Conservation (phyloP, 306 rosid species). For the Castanea sativa region DNA sequence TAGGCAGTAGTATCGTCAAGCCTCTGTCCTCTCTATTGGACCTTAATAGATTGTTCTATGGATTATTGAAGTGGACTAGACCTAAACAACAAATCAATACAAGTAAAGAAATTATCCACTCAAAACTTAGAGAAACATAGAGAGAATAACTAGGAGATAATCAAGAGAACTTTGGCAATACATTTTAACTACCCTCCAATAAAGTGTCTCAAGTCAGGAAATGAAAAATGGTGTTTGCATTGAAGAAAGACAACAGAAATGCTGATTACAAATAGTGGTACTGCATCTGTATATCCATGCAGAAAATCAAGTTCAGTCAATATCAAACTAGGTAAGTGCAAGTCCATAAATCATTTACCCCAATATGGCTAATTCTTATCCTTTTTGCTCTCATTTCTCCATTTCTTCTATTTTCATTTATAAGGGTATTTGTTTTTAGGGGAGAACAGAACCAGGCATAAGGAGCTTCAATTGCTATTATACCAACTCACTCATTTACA, state of each 20-base stretch:
- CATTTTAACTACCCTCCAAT: no score
- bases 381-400: neutral
- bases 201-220: no score
- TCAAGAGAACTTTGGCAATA: neutral
- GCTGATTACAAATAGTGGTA: neutral
- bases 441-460: no score
- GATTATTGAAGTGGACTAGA: neutral
- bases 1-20: neutral
- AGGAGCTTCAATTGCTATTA: no score
- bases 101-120: neutral
- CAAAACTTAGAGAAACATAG: neutral
- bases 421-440: neutral
- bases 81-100: neutral
- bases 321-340: neutral
- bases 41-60: neutral
- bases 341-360: neutral
- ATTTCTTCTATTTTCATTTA: neutral
- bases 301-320: neutral
- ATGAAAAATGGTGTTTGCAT: neutral
- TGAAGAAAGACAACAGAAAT: neutral
- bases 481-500: neutral
- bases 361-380: neutral
- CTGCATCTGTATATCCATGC: neutral
- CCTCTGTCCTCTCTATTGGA: neutral
- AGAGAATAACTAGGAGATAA: neutral